These are phyloP conservation scores for Primulina eburnea DNA, from an alignment of 257 asterid species.

Conservation along the genomic window DNA sequence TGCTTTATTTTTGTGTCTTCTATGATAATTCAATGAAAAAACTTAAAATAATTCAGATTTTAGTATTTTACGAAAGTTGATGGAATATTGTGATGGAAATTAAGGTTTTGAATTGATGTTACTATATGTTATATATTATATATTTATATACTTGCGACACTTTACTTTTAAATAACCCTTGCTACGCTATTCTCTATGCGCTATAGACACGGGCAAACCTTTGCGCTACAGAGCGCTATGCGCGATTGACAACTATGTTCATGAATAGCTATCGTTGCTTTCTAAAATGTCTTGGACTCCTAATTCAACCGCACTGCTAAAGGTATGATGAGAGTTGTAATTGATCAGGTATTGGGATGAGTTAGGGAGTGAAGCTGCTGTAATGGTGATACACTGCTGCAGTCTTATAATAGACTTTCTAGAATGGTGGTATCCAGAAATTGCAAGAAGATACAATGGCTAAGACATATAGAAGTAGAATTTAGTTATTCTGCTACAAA, in stretches of 20 bases:
- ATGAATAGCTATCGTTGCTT: neutral
- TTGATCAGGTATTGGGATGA: constrained; percentile 5
- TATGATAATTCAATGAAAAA: no score
- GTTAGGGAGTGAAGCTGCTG: constrained; percentile 12
- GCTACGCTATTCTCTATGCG: no score
- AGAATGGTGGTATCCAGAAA: constrained; percentile 7
- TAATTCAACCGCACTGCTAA: constrained; percentile 15
- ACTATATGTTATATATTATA: no score
- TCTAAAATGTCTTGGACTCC: constrained; percentile 4
- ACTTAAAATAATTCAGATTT: no score
- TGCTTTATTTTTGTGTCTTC: no score
- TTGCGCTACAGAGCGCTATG: no score
- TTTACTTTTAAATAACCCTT: no score
- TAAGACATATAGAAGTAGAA: neutral
- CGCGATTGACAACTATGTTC: neutral
- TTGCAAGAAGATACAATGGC: neutral
- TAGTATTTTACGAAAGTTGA: no score
- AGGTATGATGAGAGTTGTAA: neutral
- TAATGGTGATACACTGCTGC: neutral
- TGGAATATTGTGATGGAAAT: no score
- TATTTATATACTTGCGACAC: no score
- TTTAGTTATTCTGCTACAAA: constrained; percentile 8
- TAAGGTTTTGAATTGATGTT: no score
- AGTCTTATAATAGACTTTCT: neutral
- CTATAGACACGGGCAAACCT: no score